Evolutionary conservation across 2,329 filamentous ascomycete genomes (phyloP), one percentile per base, ranked within the genome.

Genomic region (Zalaria sp.): DNA sequence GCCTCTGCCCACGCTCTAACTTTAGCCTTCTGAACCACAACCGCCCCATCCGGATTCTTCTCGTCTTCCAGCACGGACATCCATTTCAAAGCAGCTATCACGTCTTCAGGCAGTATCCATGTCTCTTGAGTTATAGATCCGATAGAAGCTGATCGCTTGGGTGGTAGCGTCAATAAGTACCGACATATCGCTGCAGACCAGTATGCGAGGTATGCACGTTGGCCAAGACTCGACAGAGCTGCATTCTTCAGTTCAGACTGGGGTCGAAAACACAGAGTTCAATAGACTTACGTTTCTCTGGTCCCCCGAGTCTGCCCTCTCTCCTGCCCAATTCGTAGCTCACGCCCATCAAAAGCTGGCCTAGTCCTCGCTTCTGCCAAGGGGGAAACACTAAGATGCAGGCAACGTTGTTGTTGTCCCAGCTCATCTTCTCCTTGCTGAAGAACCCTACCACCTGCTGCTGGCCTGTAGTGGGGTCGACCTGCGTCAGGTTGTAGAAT

Each of bases 361-460:
- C 91, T 0, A 96, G 72, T 1, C 89, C 87, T 49, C 86, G 87
- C 48, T 83, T 80, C 62, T 96, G 89, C 78, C 89, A 96, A 0
- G 91, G 91, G 1, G 91, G 91, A 55, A 96, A 96, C 10, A 96
- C 75, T 5, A 96, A 71, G 51, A 98, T 98, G 58, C 91, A 98
- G 1, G 91, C 91, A 4, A 98, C 72, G 51, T 96, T 98, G 62
- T 98, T 96, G 55, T 89, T 88, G 55, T 98, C 91, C 89, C 91
- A 98, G 3, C 86, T 94, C 70, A 95, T 83, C 60, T 96, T 96
- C 62, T 98, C 91, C 59, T 98, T 96, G 48, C 84, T 93, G 67
- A 96, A 98, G 71, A 96, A 96, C n/a, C 91, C 91, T 1, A 89
- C 76, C 27, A 95, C 79, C 55, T 81, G 77, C 28, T 45, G 44